Conservation (phyloP, 2,329 filamentous ascomycete species). For the Cordyceps pruinosa region DNA sequence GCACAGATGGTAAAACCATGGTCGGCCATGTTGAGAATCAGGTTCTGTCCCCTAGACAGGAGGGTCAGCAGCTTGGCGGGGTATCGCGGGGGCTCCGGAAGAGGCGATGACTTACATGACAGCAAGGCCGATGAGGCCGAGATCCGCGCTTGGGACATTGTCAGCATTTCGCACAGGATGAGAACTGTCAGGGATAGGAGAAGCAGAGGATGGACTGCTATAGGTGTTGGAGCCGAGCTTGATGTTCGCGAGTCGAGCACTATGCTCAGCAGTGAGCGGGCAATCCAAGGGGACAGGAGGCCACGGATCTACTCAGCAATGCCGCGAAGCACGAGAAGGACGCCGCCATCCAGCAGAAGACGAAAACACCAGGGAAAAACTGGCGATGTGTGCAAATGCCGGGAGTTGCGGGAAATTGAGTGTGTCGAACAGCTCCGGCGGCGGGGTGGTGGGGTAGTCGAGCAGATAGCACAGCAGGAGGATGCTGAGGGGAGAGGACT, state of each 20-base stretch:
- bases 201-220: slow-evolving; percentile 28
- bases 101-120: slow-evolving; percentile 59
- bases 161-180: slow-evolving; percentile 45
- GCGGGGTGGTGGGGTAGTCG: slow-evolving; percentile 13
- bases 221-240: slow-evolving; percentile 57
- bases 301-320: slow-evolving; percentile 19
- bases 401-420: slow-evolving; percentile 14
- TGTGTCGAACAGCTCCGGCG: slow-evolving; percentile 2
- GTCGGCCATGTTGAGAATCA: slow-evolving; percentile 85
- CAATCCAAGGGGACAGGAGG: not conserved
- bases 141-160: slow-evolving; percentile 64
- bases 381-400: slow-evolving; percentile 6
- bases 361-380: slow-evolving; percentile 10
- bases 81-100: slow-evolving; percentile 1
- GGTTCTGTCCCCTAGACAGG: slow-evolving; percentile 61
- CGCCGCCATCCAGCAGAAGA: not conserved
- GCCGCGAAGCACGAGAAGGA: slow-evolving; percentile 2
- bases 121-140: slow-evolving; percentile 87
- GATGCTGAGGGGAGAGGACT: slow-evolving; percentile 33
- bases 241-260: slow-evolving; percentile 68
- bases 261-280: slow-evolving; percentile 31
- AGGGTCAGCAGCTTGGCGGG: slow-evolving; percentile 13
- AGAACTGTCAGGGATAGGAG: slow-evolving; percentile 19
- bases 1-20: slow-evolving; percentile 94
- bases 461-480: slow-evolving; percentile 19